phyloP scores from a whole-genome alignment of 129 eudicot species.

The Smallanthus sonchifolius region DNA sequence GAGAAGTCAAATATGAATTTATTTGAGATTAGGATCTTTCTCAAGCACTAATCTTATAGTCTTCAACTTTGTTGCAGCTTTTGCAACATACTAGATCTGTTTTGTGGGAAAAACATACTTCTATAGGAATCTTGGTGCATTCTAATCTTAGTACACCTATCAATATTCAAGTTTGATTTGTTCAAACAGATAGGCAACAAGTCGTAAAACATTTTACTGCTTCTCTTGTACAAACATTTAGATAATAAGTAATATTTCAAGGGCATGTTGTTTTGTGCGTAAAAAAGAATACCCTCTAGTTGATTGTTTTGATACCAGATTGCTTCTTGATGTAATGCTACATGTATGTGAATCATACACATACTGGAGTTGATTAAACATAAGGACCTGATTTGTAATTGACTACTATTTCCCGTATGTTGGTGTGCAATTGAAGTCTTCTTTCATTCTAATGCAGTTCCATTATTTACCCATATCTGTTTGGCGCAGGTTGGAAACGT shows the following conservation, averaged over 20 bases:
- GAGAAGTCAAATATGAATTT: not conserved
- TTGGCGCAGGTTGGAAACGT: slow-evolving; percentile 77
- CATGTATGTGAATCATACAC: not conserved
- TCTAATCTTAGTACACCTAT: not conserved
- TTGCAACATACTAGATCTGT: slow-evolving; percentile 7
- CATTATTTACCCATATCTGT: slow-evolving; percentile 4
- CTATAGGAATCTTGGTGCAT: not conserved
- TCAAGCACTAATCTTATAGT: not conserved
- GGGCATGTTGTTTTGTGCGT: not conserved
- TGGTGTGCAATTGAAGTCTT: not conserved
- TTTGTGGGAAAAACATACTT: not conserved
- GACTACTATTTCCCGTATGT: not conserved
- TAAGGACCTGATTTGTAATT: not conserved
- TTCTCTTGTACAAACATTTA: not conserved
- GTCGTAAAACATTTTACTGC: not conserved
- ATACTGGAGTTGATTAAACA: not conserved
- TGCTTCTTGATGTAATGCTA: not conserved
- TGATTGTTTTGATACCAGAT: not conserved
- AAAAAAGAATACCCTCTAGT: not conserved
- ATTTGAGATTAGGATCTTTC: not conserved
- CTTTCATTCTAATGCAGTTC: not conserved
- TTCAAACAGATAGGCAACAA: not conserved
- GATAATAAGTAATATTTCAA: not conserved
- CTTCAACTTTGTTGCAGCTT: slow-evolving; percentile 10
- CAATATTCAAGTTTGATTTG: not conserved